These are phyloP conservation scores for Fomitiporia mediterranea DNA, from an alignment of 1,284 basidiomycete genomes.

Conservation along the genomic window DNA sequence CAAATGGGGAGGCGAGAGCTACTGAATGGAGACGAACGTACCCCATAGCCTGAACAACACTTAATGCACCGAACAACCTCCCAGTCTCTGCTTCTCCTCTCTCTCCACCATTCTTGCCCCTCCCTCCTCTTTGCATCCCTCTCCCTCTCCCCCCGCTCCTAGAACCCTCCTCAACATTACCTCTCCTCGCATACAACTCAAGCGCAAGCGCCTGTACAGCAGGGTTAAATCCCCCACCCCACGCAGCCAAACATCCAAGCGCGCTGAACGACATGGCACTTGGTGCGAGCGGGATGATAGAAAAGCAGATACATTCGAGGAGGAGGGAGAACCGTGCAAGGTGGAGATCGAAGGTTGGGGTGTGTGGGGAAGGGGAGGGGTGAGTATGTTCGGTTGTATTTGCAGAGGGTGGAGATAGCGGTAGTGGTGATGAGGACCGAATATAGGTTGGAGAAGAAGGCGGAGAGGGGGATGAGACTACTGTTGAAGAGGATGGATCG, in stretches of 20 bases:
- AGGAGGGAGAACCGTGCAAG: conserved; percentile 55
- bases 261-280: conserved; percentile 43
- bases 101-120: conserved; percentile 24
- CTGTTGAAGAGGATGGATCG: conserved; percentile 16
- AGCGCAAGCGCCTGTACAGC: conserved; percentile 64
- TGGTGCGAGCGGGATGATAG: conserved; percentile 43
- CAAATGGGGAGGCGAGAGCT: conserved; percentile 27
- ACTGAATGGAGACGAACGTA: conserved; percentile 50
- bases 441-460: background rate
- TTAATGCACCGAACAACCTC: conserved; percentile 68
- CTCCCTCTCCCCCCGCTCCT: background rate
- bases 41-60: conserved; percentile 64
- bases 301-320: conserved; percentile 54
- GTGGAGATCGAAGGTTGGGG: conserved; percentile 53
- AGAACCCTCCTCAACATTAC: background rate
- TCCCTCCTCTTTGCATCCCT: background rate
- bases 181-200: conserved; percentile 45
- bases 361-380: conserved; percentile 24
- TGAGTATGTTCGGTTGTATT: conserved; percentile 3
- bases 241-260: conserved; percentile 42
- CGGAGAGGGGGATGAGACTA: background rate
- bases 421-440: background rate
- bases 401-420: no score
- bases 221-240: conserved; percentile 59
- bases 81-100: conserved; percentile 44